Conservation (phyloP, 2,329 filamentous ascomycete species). For the Alternaria sp. region DNA sequence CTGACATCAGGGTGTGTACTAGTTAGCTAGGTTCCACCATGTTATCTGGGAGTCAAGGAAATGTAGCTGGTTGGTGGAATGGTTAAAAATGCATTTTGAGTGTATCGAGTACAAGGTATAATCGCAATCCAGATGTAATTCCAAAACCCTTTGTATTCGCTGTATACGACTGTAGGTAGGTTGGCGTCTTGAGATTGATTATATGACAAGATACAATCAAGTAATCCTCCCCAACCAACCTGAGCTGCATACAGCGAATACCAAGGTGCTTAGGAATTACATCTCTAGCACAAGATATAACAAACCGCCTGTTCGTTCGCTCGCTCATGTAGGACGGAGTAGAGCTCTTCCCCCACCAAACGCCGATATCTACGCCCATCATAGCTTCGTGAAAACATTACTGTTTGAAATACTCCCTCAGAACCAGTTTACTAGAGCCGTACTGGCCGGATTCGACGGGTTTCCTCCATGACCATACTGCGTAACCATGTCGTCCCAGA, state of each 20-base stretch:
- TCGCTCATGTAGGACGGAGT: neutral
- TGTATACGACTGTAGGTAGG: neutral
- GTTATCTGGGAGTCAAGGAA: neutral
- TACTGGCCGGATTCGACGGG: conserved; percentile 9
- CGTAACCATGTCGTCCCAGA: conserved; percentile 57
- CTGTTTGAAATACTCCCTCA: neutral
- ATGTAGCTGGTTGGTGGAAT: neutral
- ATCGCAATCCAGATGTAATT: neutral
- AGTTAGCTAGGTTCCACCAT: neutral
- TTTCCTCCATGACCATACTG: conserved; percentile 55
- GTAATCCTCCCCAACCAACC: neutral
- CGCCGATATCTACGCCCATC: neutral
- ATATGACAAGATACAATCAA: too few species aligned
- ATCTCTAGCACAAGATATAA: neutral
- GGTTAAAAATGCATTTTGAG: neutral
- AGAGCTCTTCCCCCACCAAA: neutral
- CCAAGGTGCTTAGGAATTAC: neutral
- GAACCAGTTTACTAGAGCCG: conserved; percentile 36
- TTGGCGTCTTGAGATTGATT: too few species aligned
- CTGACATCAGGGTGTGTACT: neutral
- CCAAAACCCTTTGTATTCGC: neutral
- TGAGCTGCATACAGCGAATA: neutral
- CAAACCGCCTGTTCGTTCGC: neutral
- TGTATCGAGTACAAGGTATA: neutral
- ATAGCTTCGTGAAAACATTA: neutral